Evolutionary conservation across 495 filamentous ascomycete genomes (phyloP).

Genomic region (Hypomontagnella monticulosa): DNA sequence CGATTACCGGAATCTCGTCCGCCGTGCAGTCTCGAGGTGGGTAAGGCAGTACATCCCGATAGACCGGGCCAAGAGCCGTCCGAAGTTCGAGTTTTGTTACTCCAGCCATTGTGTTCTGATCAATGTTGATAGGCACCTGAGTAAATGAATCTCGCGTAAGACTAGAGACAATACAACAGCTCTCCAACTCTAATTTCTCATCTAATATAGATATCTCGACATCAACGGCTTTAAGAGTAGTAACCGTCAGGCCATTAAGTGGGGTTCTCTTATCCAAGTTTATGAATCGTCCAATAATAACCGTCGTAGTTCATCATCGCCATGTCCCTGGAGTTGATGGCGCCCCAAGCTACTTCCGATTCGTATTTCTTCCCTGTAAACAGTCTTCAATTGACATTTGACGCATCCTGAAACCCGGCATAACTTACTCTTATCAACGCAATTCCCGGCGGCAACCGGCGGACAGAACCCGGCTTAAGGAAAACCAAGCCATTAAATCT

Average conservation of each 20-base stretch:
- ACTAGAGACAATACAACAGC: neutral
- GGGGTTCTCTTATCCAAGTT: conserved; percentile 16
- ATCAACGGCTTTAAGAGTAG: neutral
- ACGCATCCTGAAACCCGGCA: neutral
- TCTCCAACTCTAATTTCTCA: neutral
- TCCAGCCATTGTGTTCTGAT: conserved; percentile 22
- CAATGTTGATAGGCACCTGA: neutral
- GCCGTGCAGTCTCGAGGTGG: conserved; percentile 52
- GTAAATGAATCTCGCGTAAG: neutral
- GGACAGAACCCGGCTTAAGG: conserved; percentile 9
- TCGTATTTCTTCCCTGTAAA: neutral
- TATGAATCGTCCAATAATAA: conserved; percentile 17
- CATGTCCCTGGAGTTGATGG: neutral
- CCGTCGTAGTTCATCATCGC: conserved; percentile 3
- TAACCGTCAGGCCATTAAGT: conserved; percentile 21
- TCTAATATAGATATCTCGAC: conserved; percentile 11
- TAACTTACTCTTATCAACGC: neutral
- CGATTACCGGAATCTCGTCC: conserved; percentile 68
- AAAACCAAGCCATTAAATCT: conserved; percentile 8
- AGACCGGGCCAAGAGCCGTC: conserved; percentile 53
- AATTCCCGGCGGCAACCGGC: conserved; percentile 42
- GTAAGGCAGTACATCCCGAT: conserved; percentile 49
- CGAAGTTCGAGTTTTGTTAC: conserved; percentile 53
- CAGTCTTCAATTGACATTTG: neutral
- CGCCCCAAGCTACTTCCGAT: neutral